Base-by-base conservation (phyloP, 2,329 filamentous ascomycete species). In the Chaetomium sp. region DNA sequence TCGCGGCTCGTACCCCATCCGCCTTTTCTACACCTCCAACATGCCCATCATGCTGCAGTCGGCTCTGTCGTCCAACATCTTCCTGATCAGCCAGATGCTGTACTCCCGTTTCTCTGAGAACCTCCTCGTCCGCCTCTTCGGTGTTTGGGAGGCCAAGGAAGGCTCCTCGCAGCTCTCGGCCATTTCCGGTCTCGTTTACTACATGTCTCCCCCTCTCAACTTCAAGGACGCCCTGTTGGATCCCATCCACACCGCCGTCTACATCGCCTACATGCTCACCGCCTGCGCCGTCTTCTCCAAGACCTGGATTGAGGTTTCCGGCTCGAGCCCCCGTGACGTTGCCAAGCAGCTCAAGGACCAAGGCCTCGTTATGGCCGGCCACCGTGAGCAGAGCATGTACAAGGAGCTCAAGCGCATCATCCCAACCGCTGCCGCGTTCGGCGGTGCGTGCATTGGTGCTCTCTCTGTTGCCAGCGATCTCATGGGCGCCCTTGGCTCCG, bases 1-100 rank as follows among this genome's bases (percentile, higher is more conserved):
- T 72, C 92, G 94, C 69, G 95, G 92, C 69, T 95, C 91, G 42
- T 99, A 97, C 84, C 94, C 94, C 68, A 85, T 99, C 74, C 92
- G 95, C 70, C 89, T 99, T 58, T 99, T 99, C 85, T 99, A 99
- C 80, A 99, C 94, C 71, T 96, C 91, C 74, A 99, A 99, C 87
- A 99, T 99, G 95, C 94, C 94, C 71, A 99, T 99, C 78, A 99
- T 99, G 94, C 83, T 99, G 73, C 95, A 99, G 80, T 97, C 92
- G 48, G 94, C 94, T 66, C 85, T 99, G 65, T 96, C 90, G 65
- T 96, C 92, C 81, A 99, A 99, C 82, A 85, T 99, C 76, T 99
- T 99, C 86, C 80, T 99, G 63, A 91, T 99, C 78, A 94, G 88
- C 72, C 94, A 99, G 81, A 97, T 97, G 91, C 85, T 99, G 65